Conservation (phyloP, 768 basidiomycete genomes). For the Hirschioporus abietinus region DNA sequence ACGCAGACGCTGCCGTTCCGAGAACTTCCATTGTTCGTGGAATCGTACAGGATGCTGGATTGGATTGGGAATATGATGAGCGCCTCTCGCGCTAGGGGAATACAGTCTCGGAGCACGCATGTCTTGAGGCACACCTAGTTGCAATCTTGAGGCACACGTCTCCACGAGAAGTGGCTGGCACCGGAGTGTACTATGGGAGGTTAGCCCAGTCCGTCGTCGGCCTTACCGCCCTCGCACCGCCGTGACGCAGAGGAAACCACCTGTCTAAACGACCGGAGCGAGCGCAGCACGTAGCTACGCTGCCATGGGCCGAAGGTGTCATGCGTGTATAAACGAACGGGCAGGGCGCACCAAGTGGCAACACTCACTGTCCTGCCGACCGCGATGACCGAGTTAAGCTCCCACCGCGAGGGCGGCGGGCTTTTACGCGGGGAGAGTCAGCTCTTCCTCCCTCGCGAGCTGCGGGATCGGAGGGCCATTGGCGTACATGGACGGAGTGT, state of each 20-base stretch:
- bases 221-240: neutral
- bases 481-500: neutral
- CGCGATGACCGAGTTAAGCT: neutral
- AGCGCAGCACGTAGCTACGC: too few species aligned
- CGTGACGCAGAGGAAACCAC: neutral
- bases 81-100: too few species aligned
- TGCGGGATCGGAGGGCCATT: neutral
- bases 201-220: neutral
- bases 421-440: neutral
- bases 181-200: neutral
- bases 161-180: neutral
- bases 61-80: too few species aligned
- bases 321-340: neutral
- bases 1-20: too few species aligned
- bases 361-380: slow-evolving; percentile 1
- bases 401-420: neutral
- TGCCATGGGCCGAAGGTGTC: neutral
- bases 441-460: neutral
- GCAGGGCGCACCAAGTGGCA: neutral
- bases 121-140: too few species aligned
- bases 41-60: too few species aligned
- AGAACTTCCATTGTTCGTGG: too few species aligned
- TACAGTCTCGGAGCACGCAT: too few species aligned
- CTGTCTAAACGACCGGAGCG: neutral
- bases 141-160: neutral